Base-by-base conservation (phyloP, 768 basidiomycete genomes). In the Cubamyces sp. region DNA sequence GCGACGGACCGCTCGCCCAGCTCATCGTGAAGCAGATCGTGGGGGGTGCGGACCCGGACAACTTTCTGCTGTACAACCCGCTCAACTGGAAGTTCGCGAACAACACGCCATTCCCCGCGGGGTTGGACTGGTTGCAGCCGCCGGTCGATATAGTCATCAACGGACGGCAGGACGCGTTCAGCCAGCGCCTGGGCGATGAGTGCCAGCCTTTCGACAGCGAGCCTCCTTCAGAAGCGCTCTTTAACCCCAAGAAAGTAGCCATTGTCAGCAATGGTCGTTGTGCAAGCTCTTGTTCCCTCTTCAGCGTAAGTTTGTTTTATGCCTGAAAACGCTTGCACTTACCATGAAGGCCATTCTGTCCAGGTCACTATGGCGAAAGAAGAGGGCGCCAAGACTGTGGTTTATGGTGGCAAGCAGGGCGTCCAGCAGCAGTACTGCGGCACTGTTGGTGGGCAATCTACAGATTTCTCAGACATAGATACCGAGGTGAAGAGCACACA, bases 381-480 rank as follows among this genome's bases (percentile, higher is more conserved):
- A 42, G 83, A 87, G 62, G 83, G 84, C 34, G 81, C 79, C 25
- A 82, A 75, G 67, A 84, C 82, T 7, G 81, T 82, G n/a, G 84
- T 87, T 3, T 65, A 84, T n/a, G 84, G 84, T 25, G 86, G 85
- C 39, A 79, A 79, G 66, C 68, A 76, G 12, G 76, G 72, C 51
- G 71, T 79, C 9, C 71, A 69, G 41, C 85, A 86, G 66, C 78
- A 86, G 66, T 87, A 85, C 68, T 85, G 83, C 64, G 86, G 86
- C 19, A 82, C 79, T 40, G 85, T 87, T 30, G 85, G 84, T n/a
- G 85, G 85, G 0, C 83, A 87, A 71, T 84, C 83, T 4, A 81
- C 81, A 1, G 80, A 81, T 64, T 87, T 82, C 69, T 77, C 81
- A 1, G 79, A 76, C n/a, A 82, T 87, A 12, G 84, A 87, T 68